Evolutionary conservation across 2,329 filamentous ascomycete species (phyloP), one percentile per base, ranked within the genome.

Genomic region (Cadophora luteo-olivacea): DNA sequence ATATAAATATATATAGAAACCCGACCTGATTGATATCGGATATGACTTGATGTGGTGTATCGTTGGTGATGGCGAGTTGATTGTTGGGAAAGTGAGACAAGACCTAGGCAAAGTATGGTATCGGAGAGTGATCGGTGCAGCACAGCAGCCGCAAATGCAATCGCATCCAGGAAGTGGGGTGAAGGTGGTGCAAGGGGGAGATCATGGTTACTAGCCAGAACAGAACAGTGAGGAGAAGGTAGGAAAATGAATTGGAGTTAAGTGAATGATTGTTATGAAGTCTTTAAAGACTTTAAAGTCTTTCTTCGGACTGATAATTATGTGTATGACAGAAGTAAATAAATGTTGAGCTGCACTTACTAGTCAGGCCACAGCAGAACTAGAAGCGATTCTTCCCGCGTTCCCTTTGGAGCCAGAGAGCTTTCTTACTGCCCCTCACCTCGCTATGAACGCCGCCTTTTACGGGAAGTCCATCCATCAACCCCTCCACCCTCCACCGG

Each of bases 281-380:
- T 49, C 45, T 22, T 9, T 49, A n/a, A n/a, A n/a, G n/a, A n/a
- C 45, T 22, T 48, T 48, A 4, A 19, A 22, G 19, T 22, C n/a
- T 49, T 14, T 29, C 29, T 29, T 29, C 29, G 29, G 29, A 29
- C 29, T 29, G 29, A 29, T 29, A n/a, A 49, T 4, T 22, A 49
- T 8, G 45, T 49, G 4, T 4, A 38, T 38, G 9, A 38, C 12
- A 38, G 12, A 9, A 38, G 12, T 38, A 38, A 29, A 49, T 49
- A 49, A 49, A 19, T 51, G 60, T 29, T 62, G 60, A 41, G 60
- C 22, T 62, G 41, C 41, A 48, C 29, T 62, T 25, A 25, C 29
- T 32, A 61, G 32, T 61, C 24, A 33, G 55, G 55, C 51, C 51
- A 29, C 51, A 29, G 22, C 29, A 29, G 25, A 54, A 7, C 51